These are phyloP conservation scores for Trichoderma sp. DNA, from an alignment of 2,329 filamentous ascomycete genomes.

Conservation along the genomic window DNA sequence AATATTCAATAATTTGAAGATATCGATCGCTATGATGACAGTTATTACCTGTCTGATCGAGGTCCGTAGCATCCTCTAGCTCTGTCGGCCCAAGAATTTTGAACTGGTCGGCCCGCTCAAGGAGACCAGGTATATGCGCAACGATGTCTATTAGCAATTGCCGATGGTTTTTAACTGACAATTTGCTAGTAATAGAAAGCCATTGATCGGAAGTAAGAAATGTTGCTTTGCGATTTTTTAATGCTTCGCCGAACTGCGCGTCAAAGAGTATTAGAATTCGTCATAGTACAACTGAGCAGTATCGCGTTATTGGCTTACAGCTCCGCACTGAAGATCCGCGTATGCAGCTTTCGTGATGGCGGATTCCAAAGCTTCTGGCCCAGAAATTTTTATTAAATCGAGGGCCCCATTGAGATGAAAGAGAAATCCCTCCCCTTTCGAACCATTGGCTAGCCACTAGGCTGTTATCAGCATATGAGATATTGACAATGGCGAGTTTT, in stretches of 20 bases:
- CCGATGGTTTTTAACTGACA: not conserved
- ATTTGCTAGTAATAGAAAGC: not conserved
- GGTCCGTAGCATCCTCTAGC: not conserved
- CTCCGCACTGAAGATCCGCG: not conserved
- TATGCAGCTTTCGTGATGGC: not conserved
- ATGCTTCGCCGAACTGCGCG: not conserved
- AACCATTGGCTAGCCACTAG: not conserved
- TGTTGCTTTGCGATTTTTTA: not conserved
- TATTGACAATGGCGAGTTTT: not conserved
- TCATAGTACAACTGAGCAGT: not conserved
- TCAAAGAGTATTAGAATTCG: not conserved
- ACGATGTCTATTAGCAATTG: not conserved
- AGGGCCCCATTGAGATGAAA: not conserved
- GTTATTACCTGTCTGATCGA: fast-evolving
- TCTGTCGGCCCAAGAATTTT: not conserved
- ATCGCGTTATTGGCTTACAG: not conserved
- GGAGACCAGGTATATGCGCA: not conserved
- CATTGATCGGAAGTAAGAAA: not conserved
- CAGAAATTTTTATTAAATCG: not conserved
- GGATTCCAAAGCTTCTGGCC: not conserved
- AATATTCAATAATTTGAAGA: not conserved
- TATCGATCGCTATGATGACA: not conserved
- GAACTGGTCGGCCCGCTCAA: not conserved
- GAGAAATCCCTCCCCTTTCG: not conserved
- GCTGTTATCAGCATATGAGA: not conserved